Conservation (phyloP, 2,329 filamentous ascomycete genomes). For the Blumeriella jaapii region DNA sequence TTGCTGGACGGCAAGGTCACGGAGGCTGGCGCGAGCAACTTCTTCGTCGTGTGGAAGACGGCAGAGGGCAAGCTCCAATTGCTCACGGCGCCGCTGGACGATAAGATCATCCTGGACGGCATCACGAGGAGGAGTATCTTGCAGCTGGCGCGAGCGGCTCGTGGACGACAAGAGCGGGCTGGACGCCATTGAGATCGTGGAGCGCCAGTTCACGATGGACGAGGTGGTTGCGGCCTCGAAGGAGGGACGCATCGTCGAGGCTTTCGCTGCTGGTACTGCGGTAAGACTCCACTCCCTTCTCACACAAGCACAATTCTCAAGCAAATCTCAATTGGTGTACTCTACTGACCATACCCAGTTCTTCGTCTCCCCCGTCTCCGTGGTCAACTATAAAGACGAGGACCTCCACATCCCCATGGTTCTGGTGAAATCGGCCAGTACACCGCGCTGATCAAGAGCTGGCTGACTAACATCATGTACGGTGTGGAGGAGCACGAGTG, state of each 20-base stretch:
- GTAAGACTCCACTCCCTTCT: constrained; percentile 39
- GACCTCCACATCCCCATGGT: constrained; percentile 53
- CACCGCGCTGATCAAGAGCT: constrained; percentile 52
- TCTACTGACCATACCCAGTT: constrained; percentile 36
- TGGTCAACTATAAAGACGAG: constrained; percentile 54
- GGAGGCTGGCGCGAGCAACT: constrained; percentile 86
- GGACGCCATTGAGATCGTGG: constrained; percentile 56
- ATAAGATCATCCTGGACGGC: constrained; percentile 76
- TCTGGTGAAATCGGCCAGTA: constrained; percentile 40
- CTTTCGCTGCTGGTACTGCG: constrained; percentile 80
- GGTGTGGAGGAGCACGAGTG: constrained; percentile 56
- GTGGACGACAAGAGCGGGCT: constrained; percentile 28
- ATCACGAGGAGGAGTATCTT: constrained; percentile 76
- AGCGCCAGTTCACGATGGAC: constrained; percentile 71
- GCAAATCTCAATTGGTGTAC: too few species aligned
- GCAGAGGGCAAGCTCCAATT: constrained; percentile 55
- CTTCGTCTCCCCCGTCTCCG: constrained; percentile 58
- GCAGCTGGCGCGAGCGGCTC: constrained; percentile 58
- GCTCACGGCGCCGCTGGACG: constrained; percentile 72
- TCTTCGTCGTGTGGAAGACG: constrained; percentile 72
- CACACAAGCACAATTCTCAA: too few species aligned
- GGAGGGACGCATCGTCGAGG: constrained; percentile 70
- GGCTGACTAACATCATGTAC: constrained; percentile 62
- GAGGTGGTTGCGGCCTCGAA: constrained; percentile 61
- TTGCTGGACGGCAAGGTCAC: constrained; percentile 75